Evolutionary conservation across 371 early-diverging fungal species (phyloP).

Genomic region (Haplosporangium sp.): DNA sequence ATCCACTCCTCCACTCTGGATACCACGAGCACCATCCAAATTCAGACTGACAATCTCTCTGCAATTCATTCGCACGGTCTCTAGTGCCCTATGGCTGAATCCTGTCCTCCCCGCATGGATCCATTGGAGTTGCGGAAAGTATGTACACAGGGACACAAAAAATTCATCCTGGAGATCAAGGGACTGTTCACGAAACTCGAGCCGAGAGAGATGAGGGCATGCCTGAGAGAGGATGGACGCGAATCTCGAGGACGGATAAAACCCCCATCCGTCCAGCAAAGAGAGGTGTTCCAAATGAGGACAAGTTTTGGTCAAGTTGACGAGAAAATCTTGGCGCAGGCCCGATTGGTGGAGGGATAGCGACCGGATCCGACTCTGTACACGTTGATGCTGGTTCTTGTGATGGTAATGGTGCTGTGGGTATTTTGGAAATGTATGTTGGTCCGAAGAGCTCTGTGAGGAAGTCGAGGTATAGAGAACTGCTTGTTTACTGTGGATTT

Average conservation of each 20-base stretch:
- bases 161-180: conserved; percentile 49
- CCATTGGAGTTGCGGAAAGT: conserved; percentile 30
- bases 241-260: conserved; percentile 42
- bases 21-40: conserved; percentile 43
- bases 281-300: conserved; percentile 42
- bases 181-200: conserved; percentile 40
- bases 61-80: conserved; percentile 20
- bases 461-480: conserved; percentile 19
- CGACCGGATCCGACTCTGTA: conserved; percentile 18
- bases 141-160: conserved; percentile 25
- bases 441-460: background rate
- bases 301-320: conserved; percentile 30
- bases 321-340: conserved; percentile 40
- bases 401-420: conserved; percentile 5
- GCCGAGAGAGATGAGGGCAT: conserved; percentile 28
- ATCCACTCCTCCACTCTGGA: conserved; percentile 25
- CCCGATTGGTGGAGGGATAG: conserved; percentile 33
- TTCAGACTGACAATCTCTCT: conserved; percentile 34
- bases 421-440: background rate
- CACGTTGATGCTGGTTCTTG: background rate
- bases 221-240: conserved; percentile 18
- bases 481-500: conserved; percentile 25
- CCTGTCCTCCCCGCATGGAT: conserved; percentile 47
- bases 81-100: conserved; percentile 32
- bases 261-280: conserved; percentile 39